Percentiles rank a stretch among this genome's conserved stretches.
phyloP scores from a whole-genome alignment of 495 filamentous ascomycete species.

The Xylaria scruposa region DNA sequence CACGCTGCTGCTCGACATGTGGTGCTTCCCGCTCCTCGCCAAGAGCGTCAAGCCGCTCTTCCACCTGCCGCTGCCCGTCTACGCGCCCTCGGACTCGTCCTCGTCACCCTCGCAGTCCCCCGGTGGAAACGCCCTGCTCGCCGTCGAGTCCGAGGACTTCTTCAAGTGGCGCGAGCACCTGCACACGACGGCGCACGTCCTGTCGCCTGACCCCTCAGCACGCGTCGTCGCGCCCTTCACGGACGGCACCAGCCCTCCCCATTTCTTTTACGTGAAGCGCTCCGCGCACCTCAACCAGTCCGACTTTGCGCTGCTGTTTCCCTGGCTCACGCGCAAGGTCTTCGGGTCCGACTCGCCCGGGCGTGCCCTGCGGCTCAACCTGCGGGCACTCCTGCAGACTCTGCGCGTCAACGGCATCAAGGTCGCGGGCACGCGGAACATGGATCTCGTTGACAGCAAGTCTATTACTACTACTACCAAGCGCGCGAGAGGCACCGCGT shows the following conservation, averaged over 20 bases:
- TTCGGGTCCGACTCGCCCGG: slow-evolving; percentile 68
- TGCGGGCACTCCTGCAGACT: slow-evolving; percentile 66
- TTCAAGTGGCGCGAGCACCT: slow-evolving; percentile 74
- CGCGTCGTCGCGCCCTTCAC: slow-evolving; percentile 34
- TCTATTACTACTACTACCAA: background rate
- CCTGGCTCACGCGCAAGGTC: slow-evolving; percentile 64
- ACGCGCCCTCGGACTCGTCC: slow-evolving; percentile 43
- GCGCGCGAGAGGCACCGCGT: background rate
- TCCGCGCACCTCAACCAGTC: slow-evolving; percentile 76
- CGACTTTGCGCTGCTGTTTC: slow-evolving; percentile 81
- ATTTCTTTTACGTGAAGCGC: slow-evolving; percentile 66
- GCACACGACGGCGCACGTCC: slow-evolving; percentile 59
- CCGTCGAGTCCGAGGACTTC: slow-evolving; percentile 72
- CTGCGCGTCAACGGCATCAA: slow-evolving; percentile 58
- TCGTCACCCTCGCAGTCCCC: slow-evolving; percentile 38
- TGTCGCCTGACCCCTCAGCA: slow-evolving; percentile 57
- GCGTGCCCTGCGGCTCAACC: slow-evolving; percentile 66
- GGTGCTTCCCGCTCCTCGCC: slow-evolving; percentile 71
- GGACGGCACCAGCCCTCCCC: slow-evolving; percentile 42
- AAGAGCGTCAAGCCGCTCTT: slow-evolving; percentile 61
- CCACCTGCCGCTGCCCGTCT: slow-evolving; percentile 70
- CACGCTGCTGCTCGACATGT: slow-evolving; percentile 72
- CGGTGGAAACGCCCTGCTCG: slow-evolving; percentile 60
- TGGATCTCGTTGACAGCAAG: slow-evolving; percentile 54
- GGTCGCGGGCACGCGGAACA: slow-evolving; percentile 57